Evolutionary conservation across 2,329 filamentous ascomycete species (phyloP).

Genomic region (Hymenoscyphus repandus): DNA sequence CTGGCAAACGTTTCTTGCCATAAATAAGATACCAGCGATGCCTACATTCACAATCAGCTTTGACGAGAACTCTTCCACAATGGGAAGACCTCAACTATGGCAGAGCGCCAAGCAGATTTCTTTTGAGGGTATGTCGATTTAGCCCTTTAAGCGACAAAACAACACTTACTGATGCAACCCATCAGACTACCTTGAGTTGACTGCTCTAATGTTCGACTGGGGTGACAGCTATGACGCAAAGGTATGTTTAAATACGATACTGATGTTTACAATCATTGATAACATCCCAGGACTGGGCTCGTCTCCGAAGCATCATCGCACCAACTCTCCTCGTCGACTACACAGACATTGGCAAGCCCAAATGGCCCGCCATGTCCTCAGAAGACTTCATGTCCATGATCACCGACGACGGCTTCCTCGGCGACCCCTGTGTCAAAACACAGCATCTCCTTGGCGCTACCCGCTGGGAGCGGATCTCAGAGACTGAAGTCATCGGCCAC

Average conservation of each 20-base stretch:
- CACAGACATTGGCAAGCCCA: constrained; percentile 54
- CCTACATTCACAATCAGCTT: constrained; percentile 14
- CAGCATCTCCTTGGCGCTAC: constrained; percentile 60
- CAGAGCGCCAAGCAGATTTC: constrained; percentile 11
- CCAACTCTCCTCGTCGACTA: constrained; percentile 49
- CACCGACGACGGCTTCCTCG: constrained; percentile 50
- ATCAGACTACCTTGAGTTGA: constrained; percentile 47
- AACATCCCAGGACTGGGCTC: constrained; percentile 22
- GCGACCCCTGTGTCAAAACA: constrained; percentile 56
- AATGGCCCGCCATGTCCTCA: constrained; percentile 57
- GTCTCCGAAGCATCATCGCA: constrained; percentile 23
- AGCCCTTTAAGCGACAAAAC: no score
- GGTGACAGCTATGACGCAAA: constrained; percentile 62
- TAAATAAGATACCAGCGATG: constrained; percentile 1
- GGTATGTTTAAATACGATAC: constrained; percentile 8
- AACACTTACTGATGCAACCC: no score
- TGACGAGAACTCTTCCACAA: constrained; percentile 6
- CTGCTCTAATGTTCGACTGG: constrained; percentile 52
- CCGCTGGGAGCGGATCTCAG: constrained; percentile 52
- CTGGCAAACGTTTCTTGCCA: not conserved
- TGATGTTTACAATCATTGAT: not conserved
- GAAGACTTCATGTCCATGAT: constrained; percentile 58
- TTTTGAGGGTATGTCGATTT: constrained; percentile 3
- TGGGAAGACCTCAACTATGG: constrained; percentile 8
- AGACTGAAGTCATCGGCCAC: constrained; percentile 52